phyloP scores from a whole-genome alignment of 1,284 basidiomycete species.

The Clitocybe nebularis region DNA sequence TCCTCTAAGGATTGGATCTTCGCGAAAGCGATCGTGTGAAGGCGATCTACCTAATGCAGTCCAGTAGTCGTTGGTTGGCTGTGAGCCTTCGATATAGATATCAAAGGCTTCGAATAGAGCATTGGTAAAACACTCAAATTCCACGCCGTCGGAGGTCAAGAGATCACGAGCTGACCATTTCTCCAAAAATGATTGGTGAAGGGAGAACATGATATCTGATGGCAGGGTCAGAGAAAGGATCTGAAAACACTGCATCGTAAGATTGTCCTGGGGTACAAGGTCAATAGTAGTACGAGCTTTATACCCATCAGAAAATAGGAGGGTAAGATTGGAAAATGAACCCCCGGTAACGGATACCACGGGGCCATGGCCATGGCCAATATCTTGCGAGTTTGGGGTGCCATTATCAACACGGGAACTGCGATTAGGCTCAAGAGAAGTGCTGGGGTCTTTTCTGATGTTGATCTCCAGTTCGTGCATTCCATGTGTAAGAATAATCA shows the following conservation, averaged over 20 bases:
- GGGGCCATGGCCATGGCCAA: slow-evolving; percentile 12
- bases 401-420: slow-evolving; percentile 9
- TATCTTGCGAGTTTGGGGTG: slow-evolving; percentile 21
- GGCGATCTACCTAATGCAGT: slow-evolving; percentile 27
- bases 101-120: slow-evolving; percentile 52
- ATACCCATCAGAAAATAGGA: slow-evolving; percentile 46
- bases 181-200: slow-evolving; percentile 58
- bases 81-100: slow-evolving; percentile 26
- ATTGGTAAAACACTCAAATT: slow-evolving; percentile 52
- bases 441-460: no score
- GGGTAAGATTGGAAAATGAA: slow-evolving; percentile 40
- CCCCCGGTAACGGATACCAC: slow-evolving; percentile 37
- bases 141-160: slow-evolving; percentile 38
- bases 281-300: slow-evolving; percentile 43
- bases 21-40: slow-evolving; percentile 44
- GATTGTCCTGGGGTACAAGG: slow-evolving; percentile 42
- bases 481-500: slow-evolving; percentile 61
- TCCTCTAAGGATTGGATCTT: slow-evolving; percentile 51
- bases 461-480: slow-evolving; percentile 46
- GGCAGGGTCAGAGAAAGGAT: slow-evolving; percentile 61
- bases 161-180: slow-evolving; percentile 47
- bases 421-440: slow-evolving; percentile 27
- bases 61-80: slow-evolving; percentile 27
- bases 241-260: slow-evolving; percentile 59
- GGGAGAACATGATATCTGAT: slow-evolving; percentile 44